These are phyloP conservation scores for Aspergillus eucalypticola DNA, from an alignment of 2,329 filamentous ascomycete species.

Conservation along the genomic window DNA sequence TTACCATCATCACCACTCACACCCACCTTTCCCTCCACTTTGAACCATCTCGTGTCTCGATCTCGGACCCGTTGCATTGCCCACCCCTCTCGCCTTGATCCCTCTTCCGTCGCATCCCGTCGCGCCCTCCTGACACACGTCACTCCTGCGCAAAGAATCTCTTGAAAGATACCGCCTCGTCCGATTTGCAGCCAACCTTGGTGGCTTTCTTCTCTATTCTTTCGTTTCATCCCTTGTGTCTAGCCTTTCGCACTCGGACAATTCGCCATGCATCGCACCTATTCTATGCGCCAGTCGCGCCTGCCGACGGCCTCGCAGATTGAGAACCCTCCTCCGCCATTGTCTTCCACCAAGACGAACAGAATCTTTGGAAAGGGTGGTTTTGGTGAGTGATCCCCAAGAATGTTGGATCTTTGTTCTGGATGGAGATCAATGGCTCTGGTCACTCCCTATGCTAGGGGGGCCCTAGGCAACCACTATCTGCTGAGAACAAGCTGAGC, in stretches of 20 bases:
- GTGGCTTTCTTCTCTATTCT: constrained; percentile 1
- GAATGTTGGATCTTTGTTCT: neutral
- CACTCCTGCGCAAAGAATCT: constrained; percentile 35
- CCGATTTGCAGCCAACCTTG: constrained; percentile 9
- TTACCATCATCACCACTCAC: neutral
- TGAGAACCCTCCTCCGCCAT: constrained; percentile 88
- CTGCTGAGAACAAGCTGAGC: constrained; percentile 3
- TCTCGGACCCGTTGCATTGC: constrained; percentile 21
- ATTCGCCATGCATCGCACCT: constrained; percentile 86
- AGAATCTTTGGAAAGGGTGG: constrained; percentile 85
- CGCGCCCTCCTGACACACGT: constrained; percentile 27
- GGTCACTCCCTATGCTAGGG: neutral
- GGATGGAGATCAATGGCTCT: neutral
- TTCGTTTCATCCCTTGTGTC: constrained; percentile 3
- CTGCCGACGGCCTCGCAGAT: constrained; percentile 89
- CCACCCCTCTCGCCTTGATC: constrained; percentile 7
- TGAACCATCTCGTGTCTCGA: neutral
- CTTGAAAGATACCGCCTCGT: constrained; percentile 19
- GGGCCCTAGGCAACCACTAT: neutral
- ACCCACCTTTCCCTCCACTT: too few relatives aligned
- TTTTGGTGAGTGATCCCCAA: constrained; percentile 65
- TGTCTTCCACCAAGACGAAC: constrained; percentile 86
- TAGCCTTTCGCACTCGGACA: neutral
- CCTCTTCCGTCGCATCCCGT: constrained; percentile 32
- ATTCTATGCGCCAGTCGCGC: constrained; percentile 97